Conservation (phyloP, 306 rosid genomes). For the Trifolium repens region DNA sequence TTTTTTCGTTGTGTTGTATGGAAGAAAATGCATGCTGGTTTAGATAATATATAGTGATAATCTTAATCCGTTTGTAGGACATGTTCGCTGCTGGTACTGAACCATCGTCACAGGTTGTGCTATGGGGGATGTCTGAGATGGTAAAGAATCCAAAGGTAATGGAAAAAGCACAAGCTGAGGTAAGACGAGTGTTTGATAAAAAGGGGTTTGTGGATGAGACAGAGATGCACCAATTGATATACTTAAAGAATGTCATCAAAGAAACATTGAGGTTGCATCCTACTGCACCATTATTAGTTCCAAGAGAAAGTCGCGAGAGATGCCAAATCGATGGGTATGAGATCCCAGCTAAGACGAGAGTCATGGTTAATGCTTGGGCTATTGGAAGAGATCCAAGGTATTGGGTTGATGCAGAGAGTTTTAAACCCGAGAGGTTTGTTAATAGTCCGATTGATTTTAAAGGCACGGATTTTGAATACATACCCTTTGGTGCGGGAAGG, state of each 20-base stretch:
- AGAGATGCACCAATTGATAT: constrained; percentile 28
- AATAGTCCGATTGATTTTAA: background rate
- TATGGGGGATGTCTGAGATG: constrained; percentile 54
- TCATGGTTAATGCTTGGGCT: no score
- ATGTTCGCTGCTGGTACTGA: constrained; percentile 47
- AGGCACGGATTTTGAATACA: no score
- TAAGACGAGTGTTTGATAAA: constrained; percentile 38
- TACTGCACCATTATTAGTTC: background rate
- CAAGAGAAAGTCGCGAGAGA: background rate
- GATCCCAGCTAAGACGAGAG: no score
- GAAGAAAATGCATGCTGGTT: no score
- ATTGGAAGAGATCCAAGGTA: no score
- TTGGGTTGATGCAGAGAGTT: constrained; percentile 35
- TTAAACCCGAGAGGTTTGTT: constrained; percentile 44
- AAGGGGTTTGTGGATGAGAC: constrained; percentile 32
- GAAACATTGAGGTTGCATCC: constrained; percentile 8
- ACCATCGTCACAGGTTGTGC: constrained; percentile 36
- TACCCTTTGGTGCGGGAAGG: no score
- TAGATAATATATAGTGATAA: no score
- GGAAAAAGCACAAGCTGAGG: constrained; percentile 49
- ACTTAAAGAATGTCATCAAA: constrained; percentile 25
- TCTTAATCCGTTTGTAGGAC: constrained; percentile 40
- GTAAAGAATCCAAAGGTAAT: constrained; percentile 46
- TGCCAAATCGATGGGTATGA: background rate
- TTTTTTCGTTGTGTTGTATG: no score